These are phyloP conservation scores for Panicum miliaceum DNA, from an alignment of 176 grass and related monocot genomes.

Conservation along the genomic window DNA sequence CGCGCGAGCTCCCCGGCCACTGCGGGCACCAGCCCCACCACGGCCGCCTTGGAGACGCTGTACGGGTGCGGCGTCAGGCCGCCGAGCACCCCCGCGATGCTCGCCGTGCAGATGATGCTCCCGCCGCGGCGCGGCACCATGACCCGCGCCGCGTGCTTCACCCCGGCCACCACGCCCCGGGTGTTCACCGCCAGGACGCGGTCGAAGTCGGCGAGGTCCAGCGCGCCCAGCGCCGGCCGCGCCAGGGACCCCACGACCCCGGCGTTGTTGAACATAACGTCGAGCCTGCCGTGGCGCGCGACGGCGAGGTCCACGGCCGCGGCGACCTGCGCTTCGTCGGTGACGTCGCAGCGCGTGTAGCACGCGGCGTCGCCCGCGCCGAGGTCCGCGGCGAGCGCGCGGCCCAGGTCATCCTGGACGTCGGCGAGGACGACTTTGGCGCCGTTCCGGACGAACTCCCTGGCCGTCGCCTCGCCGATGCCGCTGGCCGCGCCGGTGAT, in stretches of 20 bases:
- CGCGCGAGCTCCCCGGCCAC: constrained; percentile 9
- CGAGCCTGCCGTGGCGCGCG: constrained; percentile 23
- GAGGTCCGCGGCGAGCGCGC: constrained; percentile 37
- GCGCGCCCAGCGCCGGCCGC: background rate
- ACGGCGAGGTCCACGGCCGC: constrained; percentile 39
- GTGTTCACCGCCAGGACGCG: constrained; percentile 55
- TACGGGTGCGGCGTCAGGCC: background rate
- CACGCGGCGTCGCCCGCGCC: background rate
- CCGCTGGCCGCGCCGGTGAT: constrained; percentile 54
- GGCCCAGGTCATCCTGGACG: constrained; percentile 56
- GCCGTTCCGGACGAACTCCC: constrained; percentile 38
- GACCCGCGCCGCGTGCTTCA: constrained; percentile 77
- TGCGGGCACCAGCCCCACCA: background rate
- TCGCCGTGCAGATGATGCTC: constrained; percentile 70
- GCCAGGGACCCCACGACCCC: background rate
- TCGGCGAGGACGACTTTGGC: constrained; percentile 53
- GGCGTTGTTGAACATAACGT: constrained; percentile 55
- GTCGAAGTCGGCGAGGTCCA: constrained; percentile 71
- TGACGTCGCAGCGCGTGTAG: constrained; percentile 49
- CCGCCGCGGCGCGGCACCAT: constrained; percentile 51
- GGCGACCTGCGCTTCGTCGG: constrained; percentile 49
- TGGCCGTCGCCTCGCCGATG: constrained; percentile 46
- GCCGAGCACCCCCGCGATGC: constrained; percentile 40
- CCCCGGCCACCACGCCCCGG: constrained; percentile 50
- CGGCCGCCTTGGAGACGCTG: constrained; percentile 33